A percentile compares a stretch with the other conserved stretches of the same genome.
Evolutionary conservation across 306 rosid genomes (phyloP).

Genomic region (Calophaca sinica): DNA sequence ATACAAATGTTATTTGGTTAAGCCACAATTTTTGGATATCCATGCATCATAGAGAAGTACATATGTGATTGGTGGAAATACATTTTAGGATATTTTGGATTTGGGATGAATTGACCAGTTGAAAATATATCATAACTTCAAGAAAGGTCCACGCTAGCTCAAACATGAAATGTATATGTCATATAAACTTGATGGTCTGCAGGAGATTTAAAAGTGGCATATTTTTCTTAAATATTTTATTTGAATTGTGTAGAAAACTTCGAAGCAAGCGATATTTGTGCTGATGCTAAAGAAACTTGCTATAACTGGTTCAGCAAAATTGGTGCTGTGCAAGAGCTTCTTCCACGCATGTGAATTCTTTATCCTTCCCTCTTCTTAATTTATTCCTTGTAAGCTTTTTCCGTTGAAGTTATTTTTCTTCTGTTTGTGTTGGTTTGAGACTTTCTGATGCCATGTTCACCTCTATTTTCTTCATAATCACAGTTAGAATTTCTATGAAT

Average conservation of each 20-base stretch:
- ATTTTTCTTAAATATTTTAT: slow-evolving; percentile 38
- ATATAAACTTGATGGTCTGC: slow-evolving; percentile 35
- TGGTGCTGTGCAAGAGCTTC: slow-evolving; percentile 94
- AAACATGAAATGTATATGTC: slow-evolving; percentile 32
- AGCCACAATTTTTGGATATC: slow-evolving; percentile 27
- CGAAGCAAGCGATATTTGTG: slow-evolving; percentile 62
- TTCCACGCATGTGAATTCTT: slow-evolving; percentile 91
- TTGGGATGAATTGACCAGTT: slow-evolving; percentile 24
- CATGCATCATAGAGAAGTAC: slow-evolving; percentile 21
- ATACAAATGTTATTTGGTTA: too few species aligned
- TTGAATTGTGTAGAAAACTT: slow-evolving; percentile 67
- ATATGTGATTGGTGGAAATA: slow-evolving; percentile 22
- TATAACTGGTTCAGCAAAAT: slow-evolving; percentile 93
- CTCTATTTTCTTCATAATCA: slow-evolving; percentile 34
- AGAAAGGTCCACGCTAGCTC: background rate
- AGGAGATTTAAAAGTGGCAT: slow-evolving; percentile 26
- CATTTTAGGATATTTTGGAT: slow-evolving; percentile 19
- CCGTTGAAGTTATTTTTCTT: slow-evolving; percentile 15
- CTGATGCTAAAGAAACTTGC: slow-evolving; percentile 96
- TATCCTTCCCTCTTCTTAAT: slow-evolving; percentile 40
- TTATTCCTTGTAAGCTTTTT: slow-evolving; percentile 18
- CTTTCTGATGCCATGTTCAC: slow-evolving; percentile 35
- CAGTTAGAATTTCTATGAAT: slow-evolving; percentile 20
- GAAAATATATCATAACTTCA: slow-evolving; percentile 2
- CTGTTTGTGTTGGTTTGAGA: slow-evolving; percentile 40